A percentile compares a stretch with the other conserved stretches of the same genome.
Conservation (phyloP, 2,329 filamentous ascomycete species). For the Hortaea sp. region DNA sequence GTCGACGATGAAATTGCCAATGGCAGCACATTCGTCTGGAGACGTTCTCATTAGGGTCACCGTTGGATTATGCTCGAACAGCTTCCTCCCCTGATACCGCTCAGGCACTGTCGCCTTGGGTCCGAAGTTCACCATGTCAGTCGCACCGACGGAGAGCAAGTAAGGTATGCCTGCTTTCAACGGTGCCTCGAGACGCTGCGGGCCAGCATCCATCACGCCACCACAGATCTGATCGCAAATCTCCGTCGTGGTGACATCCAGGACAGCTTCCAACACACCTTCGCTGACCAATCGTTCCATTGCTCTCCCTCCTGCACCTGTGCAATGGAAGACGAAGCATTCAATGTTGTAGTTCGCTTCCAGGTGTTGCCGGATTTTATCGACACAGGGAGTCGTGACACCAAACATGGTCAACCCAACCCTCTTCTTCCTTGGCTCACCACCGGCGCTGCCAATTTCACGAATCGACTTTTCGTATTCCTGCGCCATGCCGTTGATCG, state of each 20-base stretch:
- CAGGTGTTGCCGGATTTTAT: slow-evolving; percentile 43
- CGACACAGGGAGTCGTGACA: slow-evolving; percentile 58
- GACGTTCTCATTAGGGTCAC: slow-evolving; percentile 59
- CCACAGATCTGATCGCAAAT: slow-evolving; percentile 54
- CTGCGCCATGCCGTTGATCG: slow-evolving; percentile 49
- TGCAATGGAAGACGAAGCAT: slow-evolving; percentile 59
- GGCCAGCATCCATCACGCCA: slow-evolving; percentile 52
- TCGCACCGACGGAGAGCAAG: slow-evolving; percentile 40
- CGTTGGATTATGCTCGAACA: slow-evolving; percentile 56
- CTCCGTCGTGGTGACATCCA: slow-evolving; percentile 65
- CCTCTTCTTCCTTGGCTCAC: slow-evolving; percentile 30
- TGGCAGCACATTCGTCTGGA: slow-evolving; percentile 42
- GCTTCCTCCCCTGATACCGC: slow-evolving; percentile 39
- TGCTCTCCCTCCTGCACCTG: slow-evolving; percentile 55
- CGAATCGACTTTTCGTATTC: slow-evolving; percentile 28
- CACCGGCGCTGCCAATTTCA: neutral
- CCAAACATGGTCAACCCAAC: slow-evolving; percentile 66
- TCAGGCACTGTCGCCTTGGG: slow-evolving; percentile 46
- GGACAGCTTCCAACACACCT: slow-evolving; percentile 50
- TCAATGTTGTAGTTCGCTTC: slow-evolving; percentile 41
- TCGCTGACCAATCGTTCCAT: slow-evolving; percentile 57
- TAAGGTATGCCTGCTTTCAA: slow-evolving; percentile 48
- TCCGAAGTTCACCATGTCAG: slow-evolving; percentile 57
- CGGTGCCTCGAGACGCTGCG: slow-evolving; percentile 47
- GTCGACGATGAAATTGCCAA: slow-evolving; percentile 47